phyloP scores from a whole-genome alignment of 2,329 filamentous ascomycete genomes.

The Raffaelea arxii region DNA sequence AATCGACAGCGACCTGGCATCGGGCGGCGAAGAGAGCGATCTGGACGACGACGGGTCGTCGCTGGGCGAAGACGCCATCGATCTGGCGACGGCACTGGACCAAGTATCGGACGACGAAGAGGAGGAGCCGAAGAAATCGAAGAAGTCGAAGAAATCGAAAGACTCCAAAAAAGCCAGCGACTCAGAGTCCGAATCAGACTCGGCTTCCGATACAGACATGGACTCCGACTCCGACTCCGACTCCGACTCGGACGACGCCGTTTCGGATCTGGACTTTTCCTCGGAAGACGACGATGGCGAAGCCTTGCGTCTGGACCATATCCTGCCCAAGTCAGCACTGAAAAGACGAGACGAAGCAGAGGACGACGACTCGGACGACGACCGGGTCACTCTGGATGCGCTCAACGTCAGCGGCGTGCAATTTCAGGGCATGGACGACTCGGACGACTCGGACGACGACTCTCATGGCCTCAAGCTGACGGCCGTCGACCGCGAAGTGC shows the following conservation, averaged over 20 bases:
- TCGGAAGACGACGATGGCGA: slow-evolving; percentile 1
- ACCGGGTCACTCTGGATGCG: background rate
- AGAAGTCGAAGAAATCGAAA: slow-evolving; percentile 27
- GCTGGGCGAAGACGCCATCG: slow-evolving; percentile 49
- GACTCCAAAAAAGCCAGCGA: background rate
- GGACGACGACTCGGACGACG: background rate
- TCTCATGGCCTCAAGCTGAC: background rate
- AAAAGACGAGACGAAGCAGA: slow-evolving; percentile 4
- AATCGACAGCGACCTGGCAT: slow-evolving; percentile 65
- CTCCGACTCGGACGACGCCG: slow-evolving; percentile 16
- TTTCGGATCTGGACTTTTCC: slow-evolving; percentile 21
- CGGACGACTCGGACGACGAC: background rate
- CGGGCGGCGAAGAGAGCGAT: slow-evolving; percentile 60
- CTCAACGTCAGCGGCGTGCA: slow-evolving; percentile 1
- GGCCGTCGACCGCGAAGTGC: slow-evolving; percentile 26
- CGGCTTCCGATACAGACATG: slow-evolving; percentile 9
- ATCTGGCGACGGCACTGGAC: slow-evolving; percentile 47
- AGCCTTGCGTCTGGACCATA: too few species aligned
- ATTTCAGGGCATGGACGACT: background rate
- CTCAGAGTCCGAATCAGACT: too few species aligned
- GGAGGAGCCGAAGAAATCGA: slow-evolving; percentile 19
- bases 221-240: slow-evolving; percentile 36
- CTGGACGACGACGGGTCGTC: slow-evolving; percentile 44
- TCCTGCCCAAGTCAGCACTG: too few species aligned
- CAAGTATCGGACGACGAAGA: slow-evolving; percentile 43